A percentile compares a stretch with the other conserved stretches of the same genome.
phyloP scores from a whole-genome alignment of 2,329 filamentous ascomycete species.

The Fusarium equiseti region DNA sequence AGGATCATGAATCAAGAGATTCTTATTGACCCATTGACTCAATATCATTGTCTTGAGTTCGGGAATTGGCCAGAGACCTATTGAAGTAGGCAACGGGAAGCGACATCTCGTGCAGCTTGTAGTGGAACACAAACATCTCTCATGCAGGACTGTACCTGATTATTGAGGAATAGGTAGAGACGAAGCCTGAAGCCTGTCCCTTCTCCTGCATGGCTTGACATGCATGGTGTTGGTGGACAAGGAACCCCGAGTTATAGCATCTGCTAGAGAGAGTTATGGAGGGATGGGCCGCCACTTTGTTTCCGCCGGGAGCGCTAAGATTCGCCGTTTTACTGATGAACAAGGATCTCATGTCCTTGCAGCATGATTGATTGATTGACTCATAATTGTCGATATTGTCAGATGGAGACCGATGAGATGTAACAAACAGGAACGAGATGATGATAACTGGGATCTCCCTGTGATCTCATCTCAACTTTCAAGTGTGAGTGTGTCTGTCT shows the following conservation, averaged over 20 bases:
- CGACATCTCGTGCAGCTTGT: slow-evolving; percentile 23
- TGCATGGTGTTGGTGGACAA: slow-evolving; percentile 39
- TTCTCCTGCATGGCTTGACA: slow-evolving; percentile 41
- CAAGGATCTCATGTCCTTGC: slow-evolving; percentile 29
- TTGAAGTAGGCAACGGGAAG: slow-evolving; percentile 37
- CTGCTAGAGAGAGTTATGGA: slow-evolving; percentile 18
- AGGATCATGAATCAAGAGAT: slow-evolving; percentile 3
- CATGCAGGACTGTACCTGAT: slow-evolving; percentile 15
- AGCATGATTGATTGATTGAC: slow-evolving; percentile 17
- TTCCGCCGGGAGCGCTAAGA: slow-evolving; percentile 37
- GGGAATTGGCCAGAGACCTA: slow-evolving; percentile 23
- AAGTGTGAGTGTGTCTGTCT: neutral
- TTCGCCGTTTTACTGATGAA: slow-evolving; percentile 30
- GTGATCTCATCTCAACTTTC: slow-evolving; percentile 21
- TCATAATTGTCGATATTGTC: slow-evolving; percentile 16
- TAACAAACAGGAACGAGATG: slow-evolving; percentile 8
- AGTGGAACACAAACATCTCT: slow-evolving; percentile 34
- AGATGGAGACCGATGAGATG: neutral
- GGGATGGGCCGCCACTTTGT: slow-evolving; percentile 32
- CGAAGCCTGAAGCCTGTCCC: slow-evolving; percentile 15
- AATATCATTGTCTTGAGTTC: slow-evolving; percentile 24
- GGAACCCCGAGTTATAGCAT: slow-evolving; percentile 28
- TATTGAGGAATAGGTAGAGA: neutral
- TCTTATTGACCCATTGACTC: neutral
- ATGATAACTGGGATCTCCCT: slow-evolving; percentile 5